phyloP scores from a whole-genome alignment of 257 asterid species.

The Solanum bulbocastanum region DNA sequence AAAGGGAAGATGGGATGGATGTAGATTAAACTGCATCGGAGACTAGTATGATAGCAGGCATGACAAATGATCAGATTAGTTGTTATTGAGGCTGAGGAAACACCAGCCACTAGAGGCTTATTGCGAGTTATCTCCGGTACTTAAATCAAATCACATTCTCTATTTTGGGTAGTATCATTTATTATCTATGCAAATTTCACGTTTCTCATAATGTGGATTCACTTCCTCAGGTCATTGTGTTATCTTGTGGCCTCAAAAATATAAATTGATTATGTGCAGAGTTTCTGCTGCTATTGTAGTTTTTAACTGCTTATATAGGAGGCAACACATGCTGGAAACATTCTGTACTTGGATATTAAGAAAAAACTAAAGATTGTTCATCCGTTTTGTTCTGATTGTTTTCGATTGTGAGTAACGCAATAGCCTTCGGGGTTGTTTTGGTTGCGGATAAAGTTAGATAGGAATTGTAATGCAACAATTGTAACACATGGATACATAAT shows the following conservation, averaged over 20 bases:
- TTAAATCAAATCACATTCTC: not conserved
- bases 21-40: slow-evolving; percentile 28
- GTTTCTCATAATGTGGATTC: not conserved
- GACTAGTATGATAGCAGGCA: not conserved
- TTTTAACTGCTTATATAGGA: not conserved
- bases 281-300: not conserved
- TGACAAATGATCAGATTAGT: not conserved
- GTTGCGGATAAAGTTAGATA: not conserved
- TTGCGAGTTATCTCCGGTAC: not conserved
- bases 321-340: not conserved
- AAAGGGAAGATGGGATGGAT: slow-evolving; percentile 43
- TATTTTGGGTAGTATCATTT: not conserved
- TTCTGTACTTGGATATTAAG: not conserved
- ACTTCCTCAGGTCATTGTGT: not conserved
- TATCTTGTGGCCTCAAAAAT: not conserved
- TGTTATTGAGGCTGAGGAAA: not conserved
- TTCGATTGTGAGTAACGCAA: not conserved
- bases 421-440: not conserved
- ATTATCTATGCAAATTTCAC: not conserved
- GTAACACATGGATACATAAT: not conserved
- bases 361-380: not conserved
- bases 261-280: not conserved
- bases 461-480: not conserved
- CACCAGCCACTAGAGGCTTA: not conserved
- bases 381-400: not conserved